A percentile compares a stretch with the other conserved stretches of the same genome.
These are phyloP conservation scores for Maudiozyma barnettii DNA, from an alignment of 805 yeast species.

Conservation along the genomic window DNA sequence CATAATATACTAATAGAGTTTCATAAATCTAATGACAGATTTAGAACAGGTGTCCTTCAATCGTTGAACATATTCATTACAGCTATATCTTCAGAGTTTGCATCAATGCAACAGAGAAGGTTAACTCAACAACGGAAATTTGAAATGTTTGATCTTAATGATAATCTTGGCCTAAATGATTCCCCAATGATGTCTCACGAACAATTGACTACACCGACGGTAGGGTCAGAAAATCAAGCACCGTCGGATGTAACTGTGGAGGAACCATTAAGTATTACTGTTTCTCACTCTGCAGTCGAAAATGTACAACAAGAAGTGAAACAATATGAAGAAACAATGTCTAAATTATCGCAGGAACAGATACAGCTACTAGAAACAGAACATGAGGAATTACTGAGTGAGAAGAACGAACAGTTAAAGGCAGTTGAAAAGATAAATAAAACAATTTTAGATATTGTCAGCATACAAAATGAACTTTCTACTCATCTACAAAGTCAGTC, in stretches of 20 bases:
- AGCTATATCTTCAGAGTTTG: constrained; percentile 36
- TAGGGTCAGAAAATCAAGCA: not conserved
- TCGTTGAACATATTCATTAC: constrained; percentile 39
- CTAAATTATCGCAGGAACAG: constrained; percentile 40
- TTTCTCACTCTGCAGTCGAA: constrained; percentile 23
- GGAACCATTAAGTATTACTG: constrained; percentile 17
- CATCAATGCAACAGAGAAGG: constrained; percentile 42
- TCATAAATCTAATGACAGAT: constrained; percentile 33
- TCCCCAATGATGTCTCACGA: not conserved
- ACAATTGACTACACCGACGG: not conserved
- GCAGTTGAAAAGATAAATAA: constrained; percentile 52
- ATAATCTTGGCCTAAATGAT: constrained; percentile 1
- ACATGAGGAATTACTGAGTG: constrained; percentile 43
- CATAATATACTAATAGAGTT: constrained; percentile 17
- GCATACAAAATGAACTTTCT: constrained; percentile 64
- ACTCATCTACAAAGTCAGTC: constrained; percentile 66
- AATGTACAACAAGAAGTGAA: constrained; percentile 27
- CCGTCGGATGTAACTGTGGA: not conserved
- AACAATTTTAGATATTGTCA: constrained; percentile 63
- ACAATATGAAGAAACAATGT: constrained; percentile 29
- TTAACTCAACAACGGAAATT: constrained; percentile 30
- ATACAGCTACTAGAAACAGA: constrained; percentile 49
- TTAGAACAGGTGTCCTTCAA: constrained; percentile 41
- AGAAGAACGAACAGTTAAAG: constrained; percentile 50
- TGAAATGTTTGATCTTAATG: constrained; percentile 22